Conservation (phyloP, 129 eudicot genomes). For the Artemisia annua region DNA sequence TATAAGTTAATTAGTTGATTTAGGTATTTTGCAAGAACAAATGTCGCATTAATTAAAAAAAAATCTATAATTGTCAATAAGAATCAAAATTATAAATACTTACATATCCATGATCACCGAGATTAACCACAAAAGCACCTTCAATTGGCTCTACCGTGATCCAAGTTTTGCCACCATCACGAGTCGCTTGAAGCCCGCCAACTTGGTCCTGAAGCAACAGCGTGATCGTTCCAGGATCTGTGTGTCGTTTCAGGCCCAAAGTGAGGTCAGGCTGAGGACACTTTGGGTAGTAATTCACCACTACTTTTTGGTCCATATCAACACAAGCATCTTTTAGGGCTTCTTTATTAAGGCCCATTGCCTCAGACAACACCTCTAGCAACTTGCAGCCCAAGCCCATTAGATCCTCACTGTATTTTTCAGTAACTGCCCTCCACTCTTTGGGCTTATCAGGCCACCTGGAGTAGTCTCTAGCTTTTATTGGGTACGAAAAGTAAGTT, state of each 20-base stretch:
- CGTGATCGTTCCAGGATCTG: conserved; percentile 93
- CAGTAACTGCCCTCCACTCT: conserved; percentile 67
- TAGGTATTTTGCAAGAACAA: not conserved
- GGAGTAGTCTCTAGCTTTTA: conserved; percentile 69
- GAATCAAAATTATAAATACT: conserved; percentile 27
- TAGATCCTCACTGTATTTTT: conserved; percentile 58
- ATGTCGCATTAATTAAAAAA: not conserved
- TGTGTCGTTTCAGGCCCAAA: conserved; percentile 86
- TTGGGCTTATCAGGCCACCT: conserved; percentile 95
- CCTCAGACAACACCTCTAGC: conserved; percentile 75
- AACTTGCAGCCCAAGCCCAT: conserved; percentile 71
- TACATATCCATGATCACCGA: conserved; percentile 95
- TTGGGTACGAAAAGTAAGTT: conserved; percentile 84
- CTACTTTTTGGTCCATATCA: conserved; percentile 96
- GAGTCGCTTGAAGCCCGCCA: conserved; percentile 95
- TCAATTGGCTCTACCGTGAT: conserved; percentile 82
- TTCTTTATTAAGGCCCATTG: conserved; percentile 86
- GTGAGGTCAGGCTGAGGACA: conserved; percentile 91
- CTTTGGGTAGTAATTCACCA: conserved; percentile 83
- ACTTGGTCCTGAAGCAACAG: conserved; percentile 84
- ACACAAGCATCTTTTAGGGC: conserved; percentile 78
- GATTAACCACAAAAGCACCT: conserved; percentile 92
- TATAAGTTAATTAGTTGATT: not conserved
- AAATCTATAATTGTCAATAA: not conserved
- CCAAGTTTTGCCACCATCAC: conserved; percentile 90